These are phyloP conservation scores for Chaetomium globosum DNA, from an alignment of 2,329 filamentous ascomycete genomes.

Conservation along the genomic window DNA sequence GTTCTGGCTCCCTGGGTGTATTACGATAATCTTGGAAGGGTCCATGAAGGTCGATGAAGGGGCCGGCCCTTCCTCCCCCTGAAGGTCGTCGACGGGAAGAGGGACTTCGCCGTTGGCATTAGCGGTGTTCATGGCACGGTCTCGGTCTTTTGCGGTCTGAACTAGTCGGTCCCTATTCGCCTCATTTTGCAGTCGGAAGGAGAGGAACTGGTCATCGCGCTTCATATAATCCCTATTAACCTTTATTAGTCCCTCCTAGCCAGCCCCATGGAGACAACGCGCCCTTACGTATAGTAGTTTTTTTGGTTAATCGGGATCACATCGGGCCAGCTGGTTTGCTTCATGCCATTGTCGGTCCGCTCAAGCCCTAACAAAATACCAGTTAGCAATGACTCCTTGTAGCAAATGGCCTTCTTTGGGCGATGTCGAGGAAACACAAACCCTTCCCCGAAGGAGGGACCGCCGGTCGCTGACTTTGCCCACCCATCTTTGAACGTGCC, in stretches of 20 bases:
- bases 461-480: constrained; percentile 67
- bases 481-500: constrained; percentile 53
- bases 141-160: constrained; percentile 82
- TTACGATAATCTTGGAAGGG: constrained; percentile 88
- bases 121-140: constrained; percentile 78
- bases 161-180: constrained; percentile 81
- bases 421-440: constrained; percentile 43
- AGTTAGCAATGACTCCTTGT: constrained; percentile 28
- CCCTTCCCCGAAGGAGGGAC: constrained; percentile 65
- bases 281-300: constrained; percentile 91
- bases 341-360: constrained; percentile 98
- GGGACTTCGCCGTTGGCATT: constrained; percentile 70
- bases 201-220: constrained; percentile 92
- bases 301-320: constrained; percentile 96
- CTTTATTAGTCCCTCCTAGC: constrained; percentile 31
- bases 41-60: constrained; percentile 64
- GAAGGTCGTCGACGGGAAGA: constrained; percentile 62
- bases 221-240: constrained; percentile 86
- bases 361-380: constrained; percentile 65
- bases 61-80: constrained; percentile 57
- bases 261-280: not conserved
- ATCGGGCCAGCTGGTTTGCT: constrained; percentile 89
- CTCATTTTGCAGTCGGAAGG: constrained; percentile 84
- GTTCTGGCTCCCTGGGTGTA: constrained; percentile 95
- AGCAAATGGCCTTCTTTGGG: no score